These are phyloP conservation scores for Venturia carpophila DNA, from an alignment of 2,329 filamentous ascomycete species.

Conservation along the genomic window DNA sequence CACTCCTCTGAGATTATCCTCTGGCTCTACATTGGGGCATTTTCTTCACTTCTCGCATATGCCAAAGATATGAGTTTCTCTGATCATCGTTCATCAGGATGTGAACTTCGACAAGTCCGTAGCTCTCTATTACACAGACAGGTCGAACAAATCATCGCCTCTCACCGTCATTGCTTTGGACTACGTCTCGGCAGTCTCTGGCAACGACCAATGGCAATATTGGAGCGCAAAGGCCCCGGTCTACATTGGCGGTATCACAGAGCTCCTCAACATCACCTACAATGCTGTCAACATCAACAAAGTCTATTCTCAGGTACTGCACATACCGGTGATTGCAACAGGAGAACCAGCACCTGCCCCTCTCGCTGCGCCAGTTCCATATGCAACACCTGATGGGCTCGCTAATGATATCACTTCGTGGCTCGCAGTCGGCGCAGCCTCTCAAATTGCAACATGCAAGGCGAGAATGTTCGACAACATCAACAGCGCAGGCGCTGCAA, in stretches of 20 bases:
- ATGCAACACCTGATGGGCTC: slow-evolving; percentile 22
- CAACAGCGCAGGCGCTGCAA: slow-evolving; percentile 26
- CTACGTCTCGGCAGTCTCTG: neutral
- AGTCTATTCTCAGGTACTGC: neutral
- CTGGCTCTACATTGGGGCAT: neutral
- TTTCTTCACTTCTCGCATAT: neutral
- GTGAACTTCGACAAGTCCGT: neutral
- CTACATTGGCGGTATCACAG: neutral
- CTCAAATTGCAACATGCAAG: slow-evolving; percentile 24
- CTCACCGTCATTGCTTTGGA: neutral
- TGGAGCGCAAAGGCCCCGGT: slow-evolving; percentile 4
- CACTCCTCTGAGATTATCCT: neutral
- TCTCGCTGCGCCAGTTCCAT: slow-evolving; percentile 1
- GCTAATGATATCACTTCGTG: slow-evolving; percentile 27
- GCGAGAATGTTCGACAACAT: slow-evolving; percentile 29
- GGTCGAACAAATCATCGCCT: neutral
- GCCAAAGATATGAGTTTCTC: neutral
- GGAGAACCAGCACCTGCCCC: slow-evolving; percentile 1
- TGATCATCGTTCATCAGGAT: slow-evolving; percentile 5
- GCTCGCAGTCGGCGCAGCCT: slow-evolving; percentile 23
- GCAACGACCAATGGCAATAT: neutral
- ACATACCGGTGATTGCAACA: neutral
- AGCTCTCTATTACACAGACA: neutral
- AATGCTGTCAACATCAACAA: neutral
- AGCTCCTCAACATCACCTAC: slow-evolving; percentile 9